Conservation (phyloP, 2,329 filamentous ascomycete species). For the Ustulina deusta region DNA sequence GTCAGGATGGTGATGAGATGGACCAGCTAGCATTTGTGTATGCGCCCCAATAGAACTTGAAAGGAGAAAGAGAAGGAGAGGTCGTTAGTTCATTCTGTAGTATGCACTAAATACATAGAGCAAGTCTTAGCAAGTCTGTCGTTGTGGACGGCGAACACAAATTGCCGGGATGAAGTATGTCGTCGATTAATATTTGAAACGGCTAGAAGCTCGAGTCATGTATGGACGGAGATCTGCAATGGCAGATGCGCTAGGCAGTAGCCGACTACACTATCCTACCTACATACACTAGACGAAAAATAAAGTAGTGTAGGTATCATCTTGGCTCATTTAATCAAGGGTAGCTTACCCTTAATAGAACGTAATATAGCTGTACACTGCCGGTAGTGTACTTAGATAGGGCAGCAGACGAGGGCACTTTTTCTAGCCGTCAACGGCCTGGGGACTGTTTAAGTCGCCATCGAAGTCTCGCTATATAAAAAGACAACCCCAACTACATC, state of each 20-base stretch:
- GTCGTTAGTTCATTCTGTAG: neutral
- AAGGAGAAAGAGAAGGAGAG: neutral
- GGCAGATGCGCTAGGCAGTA: neutral
- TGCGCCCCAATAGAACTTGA: slow-evolving; percentile 53
- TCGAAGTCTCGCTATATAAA: neutral
- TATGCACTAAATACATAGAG: neutral
- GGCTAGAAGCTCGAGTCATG: neutral
- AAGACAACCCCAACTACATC: neutral
- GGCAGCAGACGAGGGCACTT: neutral
- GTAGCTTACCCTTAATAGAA: neutral
- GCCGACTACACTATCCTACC: too few species aligned
- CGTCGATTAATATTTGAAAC: neutral
- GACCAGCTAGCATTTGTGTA: slow-evolving; percentile 66
- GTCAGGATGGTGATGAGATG: slow-evolving; percentile 64
- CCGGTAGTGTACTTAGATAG: neutral
- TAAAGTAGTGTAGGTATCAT: neutral
- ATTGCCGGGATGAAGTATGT: slow-evolving; percentile 4
- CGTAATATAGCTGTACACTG: neutral
- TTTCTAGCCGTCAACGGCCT: neutral
- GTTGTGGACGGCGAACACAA: neutral
- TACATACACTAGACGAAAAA: too few species aligned
- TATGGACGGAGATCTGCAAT: slow-evolving; percentile 8
- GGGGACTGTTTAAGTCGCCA: neutral
- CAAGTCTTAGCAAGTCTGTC: neutral
- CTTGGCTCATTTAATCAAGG: neutral